Evolutionary conservation across 768 basidiomycete species (phyloP), one percentile per base, ranked within the genome.

Genomic region (Heimioporus sp.): DNA sequence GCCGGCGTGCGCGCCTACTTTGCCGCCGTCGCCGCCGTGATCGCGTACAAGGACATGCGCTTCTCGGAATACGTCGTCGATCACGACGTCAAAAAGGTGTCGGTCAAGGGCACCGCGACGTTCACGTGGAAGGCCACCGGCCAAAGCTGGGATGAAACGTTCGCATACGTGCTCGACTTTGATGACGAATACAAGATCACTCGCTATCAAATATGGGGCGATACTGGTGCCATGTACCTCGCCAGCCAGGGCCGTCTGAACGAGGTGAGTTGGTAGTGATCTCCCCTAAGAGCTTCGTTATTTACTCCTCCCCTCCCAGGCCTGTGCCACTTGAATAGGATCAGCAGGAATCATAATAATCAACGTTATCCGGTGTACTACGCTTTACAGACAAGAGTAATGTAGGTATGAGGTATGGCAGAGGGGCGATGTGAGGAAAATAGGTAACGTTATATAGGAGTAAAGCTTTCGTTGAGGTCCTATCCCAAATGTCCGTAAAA

Each of bases 151-250:
- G 67, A 80, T 24, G 85, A 86, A 70, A 75, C 72, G 15, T 87
- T 86, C 58, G 67, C 72, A 10, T 85, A 85, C 57, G 71, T 78
- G 16, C 65, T 86, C 54, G 80, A 81, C 62, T 85, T 85, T 61
- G 83, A 85, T 49, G 72, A 79, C 20, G 74, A 76, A 28, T 61
- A 67, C 49, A 85, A 79, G 65, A 70, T 87, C n/a, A 71, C 71
- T 20, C 70, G 75, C 39, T 85, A 83, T 73, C 79, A 86, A 60
- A 75, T 86, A 2, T 87, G 85, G 84, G 82, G 81, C 11, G 85
- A 87, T 65, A 80, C 83, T 8, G 84, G 82, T 11, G 79, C 83
- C 6, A 76, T 81, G 10, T 83, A 82, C 65, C 73, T 86, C 13
- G 84, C 83, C 6, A 73, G 79, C 36, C 71, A 65, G 20, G 82